These are phyloP conservation scores for Globisporangium okanoganense DNA, from an alignment of 352 stramenopile genomes.

Conservation along the genomic window DNA sequence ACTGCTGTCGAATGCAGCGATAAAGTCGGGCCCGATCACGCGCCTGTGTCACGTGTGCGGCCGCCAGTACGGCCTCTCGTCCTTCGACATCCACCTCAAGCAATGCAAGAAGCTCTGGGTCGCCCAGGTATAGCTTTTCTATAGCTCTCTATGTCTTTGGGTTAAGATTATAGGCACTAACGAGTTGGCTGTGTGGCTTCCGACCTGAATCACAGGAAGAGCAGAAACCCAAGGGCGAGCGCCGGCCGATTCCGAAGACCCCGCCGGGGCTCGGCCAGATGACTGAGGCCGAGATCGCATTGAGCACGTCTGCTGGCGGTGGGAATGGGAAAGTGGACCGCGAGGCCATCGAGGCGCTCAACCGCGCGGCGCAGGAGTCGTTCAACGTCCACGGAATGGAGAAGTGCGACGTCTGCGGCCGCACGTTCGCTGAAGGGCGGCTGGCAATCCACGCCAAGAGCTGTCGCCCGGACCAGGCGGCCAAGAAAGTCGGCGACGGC, in stretches of 20 bases:
- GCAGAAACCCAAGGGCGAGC: conserved; percentile 56
- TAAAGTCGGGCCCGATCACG: conserved; percentile 53
- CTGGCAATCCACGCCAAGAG: conserved; percentile 69
- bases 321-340: conserved; percentile 32
- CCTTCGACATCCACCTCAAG: conserved; percentile 82
- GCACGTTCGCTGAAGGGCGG: conserved; percentile 71
- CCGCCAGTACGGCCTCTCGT: conserved; percentile 73
- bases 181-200: neutral
- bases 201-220: conserved; percentile 36
- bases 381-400: conserved; percentile 80
- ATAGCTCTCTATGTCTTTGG: neutral
- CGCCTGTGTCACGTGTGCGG: conserved; percentile 80
- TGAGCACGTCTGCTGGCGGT: conserved; percentile 6
- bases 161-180: neutral
- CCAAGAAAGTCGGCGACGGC: conserved; percentile 48
- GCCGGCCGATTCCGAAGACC: conserved; percentile 61
- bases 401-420: conserved; percentile 67
- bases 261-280: conserved; percentile 38
- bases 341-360: conserved; percentile 66
- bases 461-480: conserved; percentile 36
- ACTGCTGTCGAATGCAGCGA: conserved; percentile 12
- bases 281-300: conserved; percentile 9
- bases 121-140: conserved; percentile 30
- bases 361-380: conserved; percentile 53
- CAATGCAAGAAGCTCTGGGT: conserved; percentile 84